Base-by-base conservation (phyloP, 768 basidiomycete species). In the Russula vinacea region DNA sequence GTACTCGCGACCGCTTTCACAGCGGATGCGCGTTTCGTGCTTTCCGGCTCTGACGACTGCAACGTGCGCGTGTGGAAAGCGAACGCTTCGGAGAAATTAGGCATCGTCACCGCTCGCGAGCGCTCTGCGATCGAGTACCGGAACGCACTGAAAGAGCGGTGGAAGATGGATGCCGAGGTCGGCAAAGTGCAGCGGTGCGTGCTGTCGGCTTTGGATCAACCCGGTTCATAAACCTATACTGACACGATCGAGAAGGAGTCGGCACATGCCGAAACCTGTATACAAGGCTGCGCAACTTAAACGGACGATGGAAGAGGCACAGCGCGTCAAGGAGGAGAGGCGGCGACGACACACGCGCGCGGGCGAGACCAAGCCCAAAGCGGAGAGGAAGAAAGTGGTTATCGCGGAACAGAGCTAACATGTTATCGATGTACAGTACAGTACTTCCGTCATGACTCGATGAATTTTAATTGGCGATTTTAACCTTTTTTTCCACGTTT, bases 11-110 rank as follows among this genome's bases (percentile, higher is more conserved):
- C 93, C 3, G 77, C 89, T 45, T 98, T 89, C 77, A 93, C 94
- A 0, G 86, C 85, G 29, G 97, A 98, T 66, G 88, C 96, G 19
- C 86, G 94, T 19, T 98, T 94, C 74, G 87, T 97, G 40, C 73
- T 97, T 10, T 86, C 90, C 2, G 95, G 94, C 17, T 95, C 94
- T 0, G 95, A 97, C 68, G 94, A 97, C 71, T 94, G 94, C 13
- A 97, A 96, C 71, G 89, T 97, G 67, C 84, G 94, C 58, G 81
- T 98, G 71, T 97, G 95, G 95, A 98, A 98, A 74, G 87, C 92
- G 24, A 89, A 90, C 62, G 92, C 95, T 1, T 88, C 90, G 0
- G 94, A 94, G 69, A 95, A 92, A 74, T 80, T 99, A 40, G 97
- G 96, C 10, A 83, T 97, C 33, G 78, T 98, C 68, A 94, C 92